phyloP scores from a whole-genome alignment of 208 protist genomes.

The Leptomonas seymouri region DNA sequence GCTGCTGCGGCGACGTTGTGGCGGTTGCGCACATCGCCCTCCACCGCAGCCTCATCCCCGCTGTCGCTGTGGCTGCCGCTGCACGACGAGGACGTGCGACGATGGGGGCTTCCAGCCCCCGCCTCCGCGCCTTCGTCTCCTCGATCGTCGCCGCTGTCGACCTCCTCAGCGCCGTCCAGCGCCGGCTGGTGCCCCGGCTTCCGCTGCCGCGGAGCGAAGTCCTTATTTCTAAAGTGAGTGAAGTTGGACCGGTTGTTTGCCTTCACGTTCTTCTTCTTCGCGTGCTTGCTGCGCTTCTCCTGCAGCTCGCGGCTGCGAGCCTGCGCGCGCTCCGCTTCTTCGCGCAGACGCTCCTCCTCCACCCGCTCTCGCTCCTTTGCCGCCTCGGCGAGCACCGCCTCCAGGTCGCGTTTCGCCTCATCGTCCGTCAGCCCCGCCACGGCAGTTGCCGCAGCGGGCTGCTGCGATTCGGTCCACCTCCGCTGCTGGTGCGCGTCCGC shows the following conservation, averaged over 20 bases:
- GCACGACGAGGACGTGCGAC: too few species aligned
- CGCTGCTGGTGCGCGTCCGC: conserved; percentile 15
- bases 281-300: conserved; percentile 37
- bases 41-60: neutral
- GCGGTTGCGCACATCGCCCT: neutral
- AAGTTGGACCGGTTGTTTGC: conserved; percentile 89
- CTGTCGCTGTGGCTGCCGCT: neutral
- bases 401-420: conserved; percentile 45
- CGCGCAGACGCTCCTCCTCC: conserved; percentile 36
- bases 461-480: conserved; percentile 6
- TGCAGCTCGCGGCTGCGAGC: conserved; percentile 32
- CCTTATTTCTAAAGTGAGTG: conserved; percentile 88
- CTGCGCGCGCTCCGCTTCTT: conserved; percentile 28
- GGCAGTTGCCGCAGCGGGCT: conserved; percentile 22
- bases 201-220: conserved; percentile 59
- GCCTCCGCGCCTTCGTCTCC: neutral
- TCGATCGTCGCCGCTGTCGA: conserved; percentile 9
- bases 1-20: too few species aligned
- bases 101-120: neutral
- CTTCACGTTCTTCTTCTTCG: conserved; percentile 89
- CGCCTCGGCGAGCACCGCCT: conserved; percentile 51
- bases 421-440: conserved; percentile 7
- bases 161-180: conserved; percentile 17
- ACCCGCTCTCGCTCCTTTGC: conserved; percentile 37
- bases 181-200: conserved; percentile 20